A percentile compares a stretch with the other conserved stretches of the same genome.
These are phyloP conservation scores for Phaeophleospora eucalypticola DNA, from an alignment of 2,329 filamentous ascomycete species.

Conservation along the genomic window DNA sequence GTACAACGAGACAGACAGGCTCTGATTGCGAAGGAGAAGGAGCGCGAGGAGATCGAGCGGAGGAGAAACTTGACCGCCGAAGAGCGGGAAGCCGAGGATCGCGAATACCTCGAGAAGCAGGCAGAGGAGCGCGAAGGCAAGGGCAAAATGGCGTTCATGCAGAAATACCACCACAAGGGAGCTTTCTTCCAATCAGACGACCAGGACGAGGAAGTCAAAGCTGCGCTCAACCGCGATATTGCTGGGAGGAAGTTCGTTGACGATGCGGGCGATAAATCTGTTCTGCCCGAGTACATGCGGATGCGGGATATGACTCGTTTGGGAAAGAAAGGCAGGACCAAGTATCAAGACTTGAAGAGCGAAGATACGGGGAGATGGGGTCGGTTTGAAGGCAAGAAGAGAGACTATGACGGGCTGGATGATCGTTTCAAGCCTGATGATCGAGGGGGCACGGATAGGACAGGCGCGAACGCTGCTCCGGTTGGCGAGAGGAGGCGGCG, in stretches of 20 bases:
- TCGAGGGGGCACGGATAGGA: constrained; percentile 44
- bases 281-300: constrained; percentile 87
- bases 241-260: constrained; percentile 82
- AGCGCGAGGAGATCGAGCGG: constrained; percentile 84
- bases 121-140: constrained; percentile 69
- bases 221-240: constrained; percentile 73
- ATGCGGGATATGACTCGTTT: constrained; percentile 90
- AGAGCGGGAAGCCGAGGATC: constrained; percentile 81
- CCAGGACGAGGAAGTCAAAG: constrained; percentile 62
- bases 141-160: constrained; percentile 84
- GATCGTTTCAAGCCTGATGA: constrained; percentile 66
- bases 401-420: constrained; percentile 49
- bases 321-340: constrained; percentile 84
- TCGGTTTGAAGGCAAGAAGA: constrained; percentile 50
- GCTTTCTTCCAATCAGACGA: constrained; percentile 85
- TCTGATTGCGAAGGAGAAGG: constrained; percentile 71
- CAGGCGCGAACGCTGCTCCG: constrained; percentile 67
- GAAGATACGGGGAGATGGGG: constrained; percentile 93
- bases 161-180: constrained; percentile 94
- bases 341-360: constrained; percentile 79
- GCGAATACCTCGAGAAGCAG: constrained; percentile 70
- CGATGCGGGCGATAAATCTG: constrained; percentile 74
- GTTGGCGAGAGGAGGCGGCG: constrained; percentile 59
- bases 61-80: constrained; percentile 80
- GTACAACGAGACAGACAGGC: constrained; percentile 81